phyloP scores from a whole-genome alignment of 352 stramenopile genomes.

The Aphanomyces cochlioides region DNA sequence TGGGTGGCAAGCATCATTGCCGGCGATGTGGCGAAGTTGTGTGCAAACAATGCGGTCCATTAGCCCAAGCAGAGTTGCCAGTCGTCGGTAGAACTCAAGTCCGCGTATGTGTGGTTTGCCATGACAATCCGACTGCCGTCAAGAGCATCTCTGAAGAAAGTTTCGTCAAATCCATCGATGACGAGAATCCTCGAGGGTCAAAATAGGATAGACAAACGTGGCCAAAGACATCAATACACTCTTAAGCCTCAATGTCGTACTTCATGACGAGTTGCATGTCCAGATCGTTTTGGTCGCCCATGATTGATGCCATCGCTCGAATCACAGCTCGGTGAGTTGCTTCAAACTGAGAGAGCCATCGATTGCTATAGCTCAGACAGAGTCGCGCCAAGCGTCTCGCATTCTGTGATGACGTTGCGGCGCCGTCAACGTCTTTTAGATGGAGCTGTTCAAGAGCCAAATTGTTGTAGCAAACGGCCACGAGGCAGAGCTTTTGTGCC shows the following conservation, averaged over 20 bases:
- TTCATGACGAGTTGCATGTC: conserved; percentile 31
- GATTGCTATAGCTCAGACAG: conserved; percentile 89
- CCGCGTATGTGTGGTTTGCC: conserved; percentile 1
- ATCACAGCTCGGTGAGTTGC: conserved; percentile 73
- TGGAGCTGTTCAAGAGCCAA: conserved; percentile 88
- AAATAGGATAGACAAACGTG: too few relatives aligned
- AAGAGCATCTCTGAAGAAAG: not conserved
- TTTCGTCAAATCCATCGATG: not conserved
- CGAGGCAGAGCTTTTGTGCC: conserved; percentile 87
- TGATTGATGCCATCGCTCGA: conserved; percentile 61
- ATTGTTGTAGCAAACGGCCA: conserved; percentile 91
- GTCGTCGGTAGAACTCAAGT: conserved; percentile 3
- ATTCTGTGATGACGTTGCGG: conserved; percentile 72
- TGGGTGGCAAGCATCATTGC: conserved; percentile 33
- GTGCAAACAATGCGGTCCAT: conserved; percentile 29
- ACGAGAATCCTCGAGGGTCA: too few relatives aligned
- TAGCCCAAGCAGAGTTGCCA: not conserved
- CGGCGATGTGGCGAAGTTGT: conserved; percentile 30
- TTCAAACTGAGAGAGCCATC: conserved; percentile 87
- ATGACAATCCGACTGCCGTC: too few relatives aligned
- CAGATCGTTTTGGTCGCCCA: conserved; percentile 50
- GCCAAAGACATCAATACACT: not conserved
- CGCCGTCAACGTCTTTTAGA: conserved; percentile 75
- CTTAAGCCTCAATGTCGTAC: conserved; percentile 26
- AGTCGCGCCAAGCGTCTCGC: conserved; percentile 83